A percentile compares a stretch with the other conserved stretches of the same genome.
phyloP scores from a whole-genome alignment of 2,329 filamentous ascomycete genomes.

The Metarhizium anisopliae region DNA sequence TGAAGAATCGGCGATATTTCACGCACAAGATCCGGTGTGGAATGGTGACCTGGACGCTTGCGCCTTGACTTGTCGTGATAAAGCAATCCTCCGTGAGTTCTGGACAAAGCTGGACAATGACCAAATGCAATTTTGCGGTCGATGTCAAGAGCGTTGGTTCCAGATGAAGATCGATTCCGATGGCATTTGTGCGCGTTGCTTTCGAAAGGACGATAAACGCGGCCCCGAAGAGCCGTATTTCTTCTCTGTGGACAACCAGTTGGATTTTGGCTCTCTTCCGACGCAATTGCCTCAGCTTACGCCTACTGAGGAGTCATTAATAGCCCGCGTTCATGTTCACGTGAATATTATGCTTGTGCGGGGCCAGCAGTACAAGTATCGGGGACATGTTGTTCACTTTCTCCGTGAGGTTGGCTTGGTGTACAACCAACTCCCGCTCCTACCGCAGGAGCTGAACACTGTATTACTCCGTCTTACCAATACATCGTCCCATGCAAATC shows the following conservation, averaged over 20 bases:
- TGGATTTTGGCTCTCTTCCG: no score
- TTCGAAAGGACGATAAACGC: no score
- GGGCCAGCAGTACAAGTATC: constrained; percentile 7
- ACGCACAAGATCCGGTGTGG: constrained; percentile 5
- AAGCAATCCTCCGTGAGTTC: not conserved
- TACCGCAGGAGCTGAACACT: constrained; percentile 5
- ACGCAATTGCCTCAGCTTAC: no score
- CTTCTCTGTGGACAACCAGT: no score
- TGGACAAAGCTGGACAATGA: not conserved
- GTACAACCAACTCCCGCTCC: constrained; percentile 1
- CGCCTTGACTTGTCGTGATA: constrained; percentile 1
- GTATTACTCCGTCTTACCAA: constrained; percentile 5
- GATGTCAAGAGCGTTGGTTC: not conserved
- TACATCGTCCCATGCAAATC: not conserved
- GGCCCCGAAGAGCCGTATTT: no score
- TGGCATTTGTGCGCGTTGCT: no score
- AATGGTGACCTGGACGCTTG: constrained; percentile 1
- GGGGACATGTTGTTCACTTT: constrained; percentile 2
- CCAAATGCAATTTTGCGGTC: not conserved
- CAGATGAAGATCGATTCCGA: no score
- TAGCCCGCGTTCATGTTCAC: no score
- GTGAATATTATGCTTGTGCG: not conserved
- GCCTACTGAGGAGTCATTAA: no score
- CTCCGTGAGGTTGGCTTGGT: no score
- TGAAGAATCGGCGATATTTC: not conserved